Evolutionary conservation across 495 filamentous ascomycete genomes (phyloP), one percentile per base, ranked within the genome.

Genomic region (Penicillium pulvis): DNA sequence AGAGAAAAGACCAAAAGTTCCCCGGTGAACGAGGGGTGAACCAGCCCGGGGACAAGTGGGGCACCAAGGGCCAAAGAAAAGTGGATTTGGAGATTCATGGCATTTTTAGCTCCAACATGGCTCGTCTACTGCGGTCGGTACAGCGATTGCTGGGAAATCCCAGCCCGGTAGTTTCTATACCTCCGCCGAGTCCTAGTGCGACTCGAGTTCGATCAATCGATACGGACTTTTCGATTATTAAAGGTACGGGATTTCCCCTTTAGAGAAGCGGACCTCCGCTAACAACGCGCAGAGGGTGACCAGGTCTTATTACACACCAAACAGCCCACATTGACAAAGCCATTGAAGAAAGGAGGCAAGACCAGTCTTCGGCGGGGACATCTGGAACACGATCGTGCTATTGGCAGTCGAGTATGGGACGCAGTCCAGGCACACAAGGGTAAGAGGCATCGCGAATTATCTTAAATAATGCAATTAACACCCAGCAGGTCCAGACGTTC

Each of bases 391-490:
- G 70, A 80, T 53, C 72, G 81, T 48, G 85, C 92, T 59, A 85
- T 93, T 67, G 88, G 87, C 43, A 82, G 79, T 50, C 61, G 64
- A n/a, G 64, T 79, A 2, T 76, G 87, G 52, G 83, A 87, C 51
- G 58, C 79, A 33, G 74, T 90, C 6, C 68, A 74, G 36, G 76
- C 82, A 17, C 76, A 68, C 41, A 84, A 82, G 65, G 75, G 77
- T 72, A 60, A 62, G 65, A 48, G 43, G 39, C 17, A 2, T 51
- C 23, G 7, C 11, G 11, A 39, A 26, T 31, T n/a, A 39, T 35
- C 30, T 31, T 30, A 12, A 24, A 4, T 14, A 48, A 39, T 23
- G 2, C 43, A 35, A 55, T 52, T 68, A 33, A 63, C 35, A 30
- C 43, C 17, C 17, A 55, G 16, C 28, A 80, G 80, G 80, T 11